Percentiles rank a stretch among this genome's conserved stretches.
These are phyloP conservation scores for Thalassiosira mediterranea DNA, from an alignment of 352 stramenopile genomes.

Conservation along the genomic window DNA sequence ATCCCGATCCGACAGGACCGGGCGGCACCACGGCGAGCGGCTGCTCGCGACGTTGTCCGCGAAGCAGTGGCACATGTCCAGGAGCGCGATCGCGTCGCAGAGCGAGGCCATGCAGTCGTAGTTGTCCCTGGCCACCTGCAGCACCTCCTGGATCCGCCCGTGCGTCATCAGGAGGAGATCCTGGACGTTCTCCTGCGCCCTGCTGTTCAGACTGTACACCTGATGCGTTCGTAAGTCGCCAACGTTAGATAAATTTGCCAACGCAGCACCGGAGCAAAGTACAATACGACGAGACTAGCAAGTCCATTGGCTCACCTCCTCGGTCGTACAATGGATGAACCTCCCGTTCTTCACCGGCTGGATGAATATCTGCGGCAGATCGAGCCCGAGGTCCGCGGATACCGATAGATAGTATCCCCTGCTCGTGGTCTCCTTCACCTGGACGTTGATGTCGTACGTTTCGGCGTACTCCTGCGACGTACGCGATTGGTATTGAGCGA, in stretches of 20 bases:
- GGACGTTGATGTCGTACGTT: constrained; percentile 73
- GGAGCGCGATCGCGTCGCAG: constrained; percentile 79
- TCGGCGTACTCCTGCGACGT: constrained; percentile 83
- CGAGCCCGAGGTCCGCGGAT: constrained; percentile 50
- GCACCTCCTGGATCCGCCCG: constrained; percentile 77
- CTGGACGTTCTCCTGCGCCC: constrained; percentile 81
- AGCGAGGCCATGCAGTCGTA: constrained; percentile 80
- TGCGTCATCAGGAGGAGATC: constrained; percentile 83
- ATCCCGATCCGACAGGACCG: constrained; percentile 54
- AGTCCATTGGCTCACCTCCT: constrained; percentile 61
- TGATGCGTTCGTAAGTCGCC: constrained; percentile 9
- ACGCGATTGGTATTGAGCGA: too few relatives aligned
- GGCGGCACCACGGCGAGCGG: constrained; percentile 70
- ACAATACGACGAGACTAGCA: neutral
- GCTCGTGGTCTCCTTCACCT: constrained; percentile 69
- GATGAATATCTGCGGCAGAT: constrained; percentile 81
- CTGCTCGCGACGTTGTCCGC: constrained; percentile 82
- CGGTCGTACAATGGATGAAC: constrained; percentile 83
- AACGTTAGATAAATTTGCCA: neutral
- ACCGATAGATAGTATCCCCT: constrained; percentile 80
- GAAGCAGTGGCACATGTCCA: constrained; percentile 84
- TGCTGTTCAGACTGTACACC: constrained; percentile 75
- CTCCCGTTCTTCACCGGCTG: constrained; percentile 71
- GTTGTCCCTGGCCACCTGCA: constrained; percentile 69
- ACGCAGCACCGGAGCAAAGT: neutral